Evolutionary conservation across 371 early-diverging fungal genomes (phyloP).

Genomic region (Chytridiales sp.): DNA sequence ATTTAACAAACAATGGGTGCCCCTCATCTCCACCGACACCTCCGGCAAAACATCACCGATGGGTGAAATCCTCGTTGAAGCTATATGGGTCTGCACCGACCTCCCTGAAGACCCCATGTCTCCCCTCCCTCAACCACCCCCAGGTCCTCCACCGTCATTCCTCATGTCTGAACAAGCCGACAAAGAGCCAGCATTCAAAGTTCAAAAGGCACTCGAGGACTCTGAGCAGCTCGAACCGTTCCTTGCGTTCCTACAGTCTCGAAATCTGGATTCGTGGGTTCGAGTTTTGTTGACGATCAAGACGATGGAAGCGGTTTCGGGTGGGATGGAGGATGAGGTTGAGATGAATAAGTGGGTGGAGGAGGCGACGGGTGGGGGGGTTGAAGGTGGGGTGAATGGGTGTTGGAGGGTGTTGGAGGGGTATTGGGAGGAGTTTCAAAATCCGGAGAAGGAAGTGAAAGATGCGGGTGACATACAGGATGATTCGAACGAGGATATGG

Average conservation of each 20-base stretch:
- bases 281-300: conserved; percentile 3
- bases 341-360: conserved; percentile 9
- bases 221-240: conserved; percentile 1
- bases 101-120: not conserved
- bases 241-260: conserved; percentile 7
- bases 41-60: not conserved
- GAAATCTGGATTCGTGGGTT: not conserved
- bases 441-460: too few relatives aligned
- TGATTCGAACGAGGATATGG: too few relatives aligned
- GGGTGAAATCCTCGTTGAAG: not conserved
- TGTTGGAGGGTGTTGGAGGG: too few relatives aligned
- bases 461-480: too few relatives aligned
- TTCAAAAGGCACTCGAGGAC: not conserved
- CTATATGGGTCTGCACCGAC: not conserved
- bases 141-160: not conserved
- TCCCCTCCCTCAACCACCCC: not conserved
- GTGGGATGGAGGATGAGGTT: not conserved
- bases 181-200: too few relatives aligned
- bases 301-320: not conserved
- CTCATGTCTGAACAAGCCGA: too few relatives aligned
- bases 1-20: conserved; percentile 26
- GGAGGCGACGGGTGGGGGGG: conserved; percentile 3
- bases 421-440: too few relatives aligned
- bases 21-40: conserved; percentile 29
- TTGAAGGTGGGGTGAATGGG: not conserved